Evolutionary conservation across 805 yeast genomes (phyloP), one percentile per base, ranked within the genome.

Genomic region (Candida nonsorbophila): DNA sequence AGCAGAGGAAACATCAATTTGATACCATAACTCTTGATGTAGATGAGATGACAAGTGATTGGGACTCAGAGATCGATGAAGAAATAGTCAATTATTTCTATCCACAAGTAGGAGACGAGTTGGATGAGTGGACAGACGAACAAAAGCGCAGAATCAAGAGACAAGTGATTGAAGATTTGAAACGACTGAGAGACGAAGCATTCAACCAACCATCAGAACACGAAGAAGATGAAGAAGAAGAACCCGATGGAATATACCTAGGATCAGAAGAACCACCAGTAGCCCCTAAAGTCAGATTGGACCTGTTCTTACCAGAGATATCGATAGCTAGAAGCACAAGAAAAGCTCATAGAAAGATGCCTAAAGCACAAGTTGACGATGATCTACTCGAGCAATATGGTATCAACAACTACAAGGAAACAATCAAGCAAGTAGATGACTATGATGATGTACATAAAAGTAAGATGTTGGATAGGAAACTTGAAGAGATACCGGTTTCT

Each of bases 61-160:
- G 64, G 65, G 67, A 62, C 32, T 53, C 64, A 19, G 62, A 54
- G 15, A 51, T 54, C 7, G 70, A 64, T 37, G 67, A 64, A 21
- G 63, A 53, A 16, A 41, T 65, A 14, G 45, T 65, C 25, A 50
- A 55, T 34, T 62, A 59, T 30, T 59, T 60, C 35, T 65, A 59
- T 34, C 71, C 71, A 0, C 50, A 51, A 26, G 37, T 64, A 5
- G 58, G 64, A 5, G 62, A 59, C 12, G 34, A 35, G 19, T 14
- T 39, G 12, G 27, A 33, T 2, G 60, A 55, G 20, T 40, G 61
- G 25, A 42, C 59, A 4, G 37, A 33, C 22, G 67, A 61, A 11
- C 61, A 53, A 33, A 62, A 62, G 38, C 33, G 42, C 12, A 58
- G 53, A 41, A 51, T 64, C 24, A 62, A 59, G 36, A 32, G 43